These are phyloP conservation scores for Corylus heterophylla DNA, from an alignment of 306 rosid genomes.

Conservation along the genomic window DNA sequence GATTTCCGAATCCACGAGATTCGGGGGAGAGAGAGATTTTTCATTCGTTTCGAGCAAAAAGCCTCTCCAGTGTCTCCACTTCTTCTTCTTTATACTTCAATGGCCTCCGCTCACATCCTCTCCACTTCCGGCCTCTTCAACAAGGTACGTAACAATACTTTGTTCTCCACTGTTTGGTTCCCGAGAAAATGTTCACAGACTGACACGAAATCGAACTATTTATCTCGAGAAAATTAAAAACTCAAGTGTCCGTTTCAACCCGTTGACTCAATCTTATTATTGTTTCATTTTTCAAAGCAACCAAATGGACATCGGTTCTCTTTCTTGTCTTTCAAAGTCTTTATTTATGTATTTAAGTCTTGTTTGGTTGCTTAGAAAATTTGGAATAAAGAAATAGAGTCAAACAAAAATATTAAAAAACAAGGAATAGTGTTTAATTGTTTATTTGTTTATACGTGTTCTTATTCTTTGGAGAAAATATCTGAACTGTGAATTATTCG, in stretches of 20 bases:
- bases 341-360: background rate
- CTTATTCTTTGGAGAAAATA: no score
- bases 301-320: background rate
- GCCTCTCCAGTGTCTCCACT: background rate
- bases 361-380: constrained; percentile 1
- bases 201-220: background rate
- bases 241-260: background rate
- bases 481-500: no score
- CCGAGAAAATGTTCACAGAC: background rate
- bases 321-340: background rate
- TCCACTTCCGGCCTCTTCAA: constrained; percentile 6
- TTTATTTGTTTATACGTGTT: no score
- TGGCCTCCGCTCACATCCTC: constrained; percentile 33
- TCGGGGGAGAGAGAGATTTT: no score
- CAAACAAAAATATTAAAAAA: background rate
- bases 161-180: constrained; percentile 16
- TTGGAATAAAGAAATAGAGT: background rate
- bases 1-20: background rate
- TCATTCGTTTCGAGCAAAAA: background rate
- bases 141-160: constrained; percentile 19
- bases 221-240: background rate
- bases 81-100: background rate
- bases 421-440: background rate
- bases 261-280: background rate
- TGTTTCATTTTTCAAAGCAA: background rate